Evolutionary conservation across 768 basidiomycete species (phyloP), one percentile per base, ranked within the genome.

Genomic region (Boletales sp.): DNA sequence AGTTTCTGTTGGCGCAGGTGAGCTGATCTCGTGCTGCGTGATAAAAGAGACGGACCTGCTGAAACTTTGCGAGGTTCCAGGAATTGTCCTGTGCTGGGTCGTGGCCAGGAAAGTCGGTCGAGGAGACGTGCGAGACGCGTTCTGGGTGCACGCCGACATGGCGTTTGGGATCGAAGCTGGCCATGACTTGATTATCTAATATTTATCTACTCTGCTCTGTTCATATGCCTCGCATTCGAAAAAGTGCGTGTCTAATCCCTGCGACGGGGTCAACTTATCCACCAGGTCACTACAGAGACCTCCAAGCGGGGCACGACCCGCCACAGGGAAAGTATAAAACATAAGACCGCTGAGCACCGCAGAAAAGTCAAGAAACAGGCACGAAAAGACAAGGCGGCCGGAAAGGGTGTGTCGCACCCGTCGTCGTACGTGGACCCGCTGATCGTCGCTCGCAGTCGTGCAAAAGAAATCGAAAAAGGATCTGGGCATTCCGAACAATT

Each of bases 401-500:
- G 93, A 87, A 95, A 94, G 73, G 88, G 93, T 93, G 63, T 41
- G 51, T 51, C 19, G 40, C 32, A 2, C 17, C 13, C 35, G 14
- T 49, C 28, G 3, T 4, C 41, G 11, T 17, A 8, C 18, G 36
- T n/a, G 17, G n/a, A 18, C 17, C 28, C 25, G n/a, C 44, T 54
- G 38, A 51, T 50, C 46, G 6, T 37, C 41, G 7, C 31, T 42
- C 35, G 38, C 48, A 58, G 58, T 19, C 44, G 45, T 50, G 28
- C 81, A 84, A 54, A 78, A 81, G 61, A 66, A 66, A 49, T 66
- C 64, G 8, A 70, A 59, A 54, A 94, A 91, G 67, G 94, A 97
- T 67, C 91, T 89, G 30, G 94, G 94, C 40, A 93, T 96, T 57
- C 94, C 94, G 8, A 94, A 88, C 69, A 84, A 83, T 51, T 93